phyloP scores from a whole-genome alignment of 768 basidiomycete genomes.

The Arthromyces matolae region DNA sequence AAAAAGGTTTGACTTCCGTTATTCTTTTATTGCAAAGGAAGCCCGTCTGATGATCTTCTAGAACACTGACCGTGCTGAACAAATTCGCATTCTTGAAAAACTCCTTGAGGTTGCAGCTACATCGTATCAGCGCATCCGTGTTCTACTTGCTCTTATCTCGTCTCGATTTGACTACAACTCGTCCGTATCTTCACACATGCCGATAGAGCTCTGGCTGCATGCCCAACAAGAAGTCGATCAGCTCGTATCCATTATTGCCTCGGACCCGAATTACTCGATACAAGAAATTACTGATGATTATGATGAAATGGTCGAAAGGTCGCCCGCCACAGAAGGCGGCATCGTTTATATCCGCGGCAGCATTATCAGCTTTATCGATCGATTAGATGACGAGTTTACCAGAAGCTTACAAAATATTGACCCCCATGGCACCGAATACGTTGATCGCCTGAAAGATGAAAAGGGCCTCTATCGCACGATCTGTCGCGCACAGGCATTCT shows the following conservation, averaged over 20 bases:
- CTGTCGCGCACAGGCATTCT: slow-evolving; percentile 87
- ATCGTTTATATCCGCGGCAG: slow-evolving; percentile 89
- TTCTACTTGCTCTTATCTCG: slow-evolving; percentile 89
- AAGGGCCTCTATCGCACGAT: slow-evolving; percentile 91
- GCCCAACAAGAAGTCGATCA: slow-evolving; percentile 88
- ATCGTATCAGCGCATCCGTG: slow-evolving; percentile 89
- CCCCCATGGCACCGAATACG: slow-evolving; percentile 98
- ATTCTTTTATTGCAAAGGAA: too few relatives aligned
- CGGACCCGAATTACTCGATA: slow-evolving; percentile 73
- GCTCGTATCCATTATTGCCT: slow-evolving; percentile 74
- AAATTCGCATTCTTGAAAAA: slow-evolving; percentile 87
- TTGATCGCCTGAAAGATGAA: slow-evolving; percentile 95
- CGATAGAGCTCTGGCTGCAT: slow-evolving; percentile 84
- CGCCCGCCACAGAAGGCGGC: slow-evolving; percentile 67
- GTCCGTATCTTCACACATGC: slow-evolving; percentile 82
- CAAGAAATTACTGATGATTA: slow-evolving; percentile 89
- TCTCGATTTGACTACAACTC: slow-evolving; percentile 97
- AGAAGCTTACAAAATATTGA: slow-evolving; percentile 97
- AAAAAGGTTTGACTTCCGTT: slow-evolving; percentile 77
- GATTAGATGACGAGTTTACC: slow-evolving; percentile 97
- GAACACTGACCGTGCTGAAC: slow-evolving; percentile 96
- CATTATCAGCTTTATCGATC: slow-evolving; percentile 93
- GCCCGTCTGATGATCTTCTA: slow-evolving; percentile 31
- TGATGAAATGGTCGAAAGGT: slow-evolving; percentile 83
- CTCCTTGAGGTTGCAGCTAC: slow-evolving; percentile 83